A percentile compares a stretch with the other conserved stretches of the same genome.
Conservation (phyloP, 257 asterid species). For the Lavandula angustifolia region DNA sequence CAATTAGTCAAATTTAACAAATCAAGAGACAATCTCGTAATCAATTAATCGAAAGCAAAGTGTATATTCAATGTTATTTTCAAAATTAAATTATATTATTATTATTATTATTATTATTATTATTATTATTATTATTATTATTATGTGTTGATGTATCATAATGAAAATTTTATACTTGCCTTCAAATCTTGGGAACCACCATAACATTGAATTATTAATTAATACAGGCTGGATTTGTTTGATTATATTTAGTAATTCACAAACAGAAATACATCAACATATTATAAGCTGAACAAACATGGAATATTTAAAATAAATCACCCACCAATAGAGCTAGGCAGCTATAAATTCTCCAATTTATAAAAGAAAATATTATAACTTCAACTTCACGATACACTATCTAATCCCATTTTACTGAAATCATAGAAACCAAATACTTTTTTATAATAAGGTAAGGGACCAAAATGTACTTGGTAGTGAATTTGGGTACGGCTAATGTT, state of each 20-base stretch:
- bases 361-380: conserved; percentile 32
- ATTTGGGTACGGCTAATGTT: conserved; percentile 56
- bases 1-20: too few species aligned
- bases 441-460: too few species aligned
- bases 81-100: too few species aligned
- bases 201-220: conserved; percentile 35
- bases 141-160: too few species aligned
- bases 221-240: conserved; percentile 34
- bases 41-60: too few species aligned
- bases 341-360: neutral
- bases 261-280: neutral
- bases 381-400: neutral
- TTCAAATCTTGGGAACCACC: conserved; percentile 41
- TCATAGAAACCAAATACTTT: conserved; percentile 9
- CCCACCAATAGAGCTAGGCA: neutral
- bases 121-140: too few species aligned
- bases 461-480: conserved; percentile 55
- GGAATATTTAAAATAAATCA: neutral
- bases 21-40: too few species aligned
- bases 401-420: conserved; percentile 9
- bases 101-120: too few species aligned
- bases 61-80: too few species aligned
- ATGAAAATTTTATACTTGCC: conserved; percentile 20
- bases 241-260: conserved; percentile 3
- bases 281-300: neutral